Evolutionary conservation across 2,329 filamentous ascomycete genomes (phyloP).

Genomic region (Hortaea sp.): DNA sequence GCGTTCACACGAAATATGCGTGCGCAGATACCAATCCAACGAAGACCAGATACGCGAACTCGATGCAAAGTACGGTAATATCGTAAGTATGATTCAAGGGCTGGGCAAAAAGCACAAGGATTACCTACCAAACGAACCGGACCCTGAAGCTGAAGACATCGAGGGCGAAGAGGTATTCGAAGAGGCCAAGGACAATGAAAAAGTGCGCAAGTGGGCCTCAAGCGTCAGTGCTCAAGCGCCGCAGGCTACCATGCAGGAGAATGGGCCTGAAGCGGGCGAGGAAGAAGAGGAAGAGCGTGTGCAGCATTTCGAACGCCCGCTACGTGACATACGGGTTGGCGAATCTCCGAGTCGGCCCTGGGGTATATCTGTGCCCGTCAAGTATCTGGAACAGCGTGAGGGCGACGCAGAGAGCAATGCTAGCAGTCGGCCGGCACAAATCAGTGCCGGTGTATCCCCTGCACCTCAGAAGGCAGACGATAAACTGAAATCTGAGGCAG

Average conservation of each 20-base stretch:
- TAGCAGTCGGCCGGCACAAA: conserved; percentile 32
- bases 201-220: conserved; percentile 80
- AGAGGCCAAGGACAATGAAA: conserved; percentile 49
- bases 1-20: conserved; percentile 84
- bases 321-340: conserved; percentile 85
- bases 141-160: conserved; percentile 16
- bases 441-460: conserved; percentile 39
- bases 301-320: conserved; percentile 68
- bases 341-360: conserved; percentile 89
- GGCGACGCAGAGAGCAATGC: conserved; percentile 27
- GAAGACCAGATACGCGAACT: conserved; percentile 76
- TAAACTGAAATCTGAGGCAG: not conserved
- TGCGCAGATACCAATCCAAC: conserved; percentile 80
- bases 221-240: conserved; percentile 53
- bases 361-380: conserved; percentile 73
- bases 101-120: conserved; percentile 79
- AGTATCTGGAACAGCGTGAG: conserved; percentile 29
- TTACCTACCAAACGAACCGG: conserved; percentile 56
- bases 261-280: conserved; percentile 25
- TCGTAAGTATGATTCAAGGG: conserved; percentile 90
- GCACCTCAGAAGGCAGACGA: not conserved
- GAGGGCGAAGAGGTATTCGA: conserved; percentile 7
- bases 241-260: conserved; percentile 29
- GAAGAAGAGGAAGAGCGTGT: conserved; percentile 49
- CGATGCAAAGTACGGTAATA: conserved; percentile 85